phyloP scores from a whole-genome alignment of 2,329 filamentous ascomycete species.

The Claviceps lovelessii region DNA sequence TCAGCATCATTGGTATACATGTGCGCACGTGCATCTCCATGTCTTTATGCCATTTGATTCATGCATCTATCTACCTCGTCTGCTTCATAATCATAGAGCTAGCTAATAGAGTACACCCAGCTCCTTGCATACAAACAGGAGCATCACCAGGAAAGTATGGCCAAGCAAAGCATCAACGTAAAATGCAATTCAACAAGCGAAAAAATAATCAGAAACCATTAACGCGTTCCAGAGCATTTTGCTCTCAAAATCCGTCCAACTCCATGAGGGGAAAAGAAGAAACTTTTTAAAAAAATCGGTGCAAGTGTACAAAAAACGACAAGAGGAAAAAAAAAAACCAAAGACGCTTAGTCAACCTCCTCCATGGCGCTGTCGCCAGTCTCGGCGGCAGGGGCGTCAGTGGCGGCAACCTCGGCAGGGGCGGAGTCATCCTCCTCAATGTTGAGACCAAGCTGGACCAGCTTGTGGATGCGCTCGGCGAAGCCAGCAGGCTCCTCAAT shows the following conservation, averaged over 20 bases:
- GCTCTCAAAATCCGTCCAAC: slow-evolving; percentile 25
- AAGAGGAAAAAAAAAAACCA: neutral
- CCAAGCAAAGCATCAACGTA: slow-evolving; percentile 16
- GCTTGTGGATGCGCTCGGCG: slow-evolving; percentile 98
- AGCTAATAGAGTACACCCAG: slow-evolving; percentile 28
- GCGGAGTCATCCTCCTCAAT: slow-evolving; percentile 81
- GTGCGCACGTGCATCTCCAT: neutral
- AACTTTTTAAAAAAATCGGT: slow-evolving; percentile 23
- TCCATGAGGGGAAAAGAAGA: slow-evolving; percentile 16
- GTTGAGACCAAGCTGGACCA: slow-evolving; percentile 93
- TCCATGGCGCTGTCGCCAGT: slow-evolving; percentile 93
- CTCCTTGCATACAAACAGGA: slow-evolving; percentile 7
- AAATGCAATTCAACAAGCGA: slow-evolving; percentile 10
- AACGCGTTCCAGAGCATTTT: slow-evolving; percentile 16
- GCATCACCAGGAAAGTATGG: slow-evolving; percentile 20
- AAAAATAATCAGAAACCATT: slow-evolving; percentile 11
- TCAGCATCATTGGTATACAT: neutral
- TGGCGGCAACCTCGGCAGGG: slow-evolving; percentile 42
- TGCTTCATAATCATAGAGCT: slow-evolving; percentile 24
- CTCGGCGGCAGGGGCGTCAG: slow-evolving; percentile 43
- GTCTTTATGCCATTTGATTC: slow-evolving; percentile 18
- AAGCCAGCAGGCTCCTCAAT: slow-evolving; percentile 98
- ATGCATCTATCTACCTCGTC: slow-evolving; percentile 27
- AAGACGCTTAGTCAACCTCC: slow-evolving; percentile 78
- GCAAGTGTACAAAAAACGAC: slow-evolving; percentile 15